Conservation (phyloP, 192 early-diverging fungal species). For the Phycomyces nitens region DNA sequence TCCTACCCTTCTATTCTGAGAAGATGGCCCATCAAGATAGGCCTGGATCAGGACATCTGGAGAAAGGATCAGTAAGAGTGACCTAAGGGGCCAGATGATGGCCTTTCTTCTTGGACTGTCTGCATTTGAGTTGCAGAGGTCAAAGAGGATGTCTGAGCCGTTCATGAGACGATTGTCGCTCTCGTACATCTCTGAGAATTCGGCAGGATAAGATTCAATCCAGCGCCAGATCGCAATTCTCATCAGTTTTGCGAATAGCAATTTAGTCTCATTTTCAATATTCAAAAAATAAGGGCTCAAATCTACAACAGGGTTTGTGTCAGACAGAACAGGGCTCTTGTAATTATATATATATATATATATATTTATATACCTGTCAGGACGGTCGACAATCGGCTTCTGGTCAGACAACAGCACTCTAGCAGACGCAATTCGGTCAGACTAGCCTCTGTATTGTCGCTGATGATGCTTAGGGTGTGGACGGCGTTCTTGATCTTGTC, state of each 20-base stretch:
- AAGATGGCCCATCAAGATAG: constrained; percentile 40
- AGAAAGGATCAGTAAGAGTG: constrained; percentile 78
- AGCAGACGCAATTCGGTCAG: constrained; percentile 23
- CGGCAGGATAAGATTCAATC: constrained; percentile 77
- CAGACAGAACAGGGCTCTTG: no score
- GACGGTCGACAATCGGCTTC: constrained; percentile 12
- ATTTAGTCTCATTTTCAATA: constrained; percentile 63
- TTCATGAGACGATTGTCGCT: constrained; percentile 50
- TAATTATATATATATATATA: no score
- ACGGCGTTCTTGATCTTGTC: constrained; percentile 48
- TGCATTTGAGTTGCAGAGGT: constrained; percentile 55
- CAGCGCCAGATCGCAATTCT: constrained; percentile 88
- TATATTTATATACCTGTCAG: constrained; percentile 28
- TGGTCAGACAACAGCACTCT: constrained; percentile 24
- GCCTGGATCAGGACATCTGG: constrained; percentile 74
- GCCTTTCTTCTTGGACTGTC: constrained; percentile 58
- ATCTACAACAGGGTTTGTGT: constrained; percentile 37
- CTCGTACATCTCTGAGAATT: constrained; percentile 74
- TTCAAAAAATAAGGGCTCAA: constrained; percentile 50
- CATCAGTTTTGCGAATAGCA: constrained; percentile 67
- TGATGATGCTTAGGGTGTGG: constrained; percentile 12
- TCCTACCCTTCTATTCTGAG: constrained; percentile 25
- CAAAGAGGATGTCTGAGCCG: constrained; percentile 71
- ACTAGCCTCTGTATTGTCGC: constrained; percentile 16
- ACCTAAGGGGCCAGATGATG: constrained; percentile 83